Conservation (phyloP, 1,139 yeast genomes). For the Zygoascus sp. region DNA sequence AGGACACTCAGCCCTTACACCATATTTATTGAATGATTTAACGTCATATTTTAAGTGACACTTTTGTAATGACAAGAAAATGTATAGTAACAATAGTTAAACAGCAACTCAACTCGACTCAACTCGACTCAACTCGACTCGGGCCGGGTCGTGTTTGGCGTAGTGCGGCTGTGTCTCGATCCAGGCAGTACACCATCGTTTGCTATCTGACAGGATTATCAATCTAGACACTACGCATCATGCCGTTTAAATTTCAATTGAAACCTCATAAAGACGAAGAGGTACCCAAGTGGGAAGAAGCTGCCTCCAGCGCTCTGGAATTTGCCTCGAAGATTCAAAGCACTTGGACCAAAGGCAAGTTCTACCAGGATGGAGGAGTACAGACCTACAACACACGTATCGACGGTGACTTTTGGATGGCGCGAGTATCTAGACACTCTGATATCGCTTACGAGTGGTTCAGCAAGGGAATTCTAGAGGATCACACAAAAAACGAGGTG, state of each 20-base stretch:
- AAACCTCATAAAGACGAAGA: conserved; percentile 23
- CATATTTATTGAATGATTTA: neutral
- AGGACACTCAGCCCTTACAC: neutral
- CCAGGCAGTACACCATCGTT: neutral
- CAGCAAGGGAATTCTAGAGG: conserved; percentile 28
- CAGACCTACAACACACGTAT: conserved; percentile 38
- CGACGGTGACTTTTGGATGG: conserved; percentile 44
- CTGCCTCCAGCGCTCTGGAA: conserved; percentile 24
- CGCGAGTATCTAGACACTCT: conserved; percentile 41
- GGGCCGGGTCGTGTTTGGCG: too few relatives aligned
- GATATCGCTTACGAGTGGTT: conserved; percentile 34
- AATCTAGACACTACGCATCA: conserved; percentile 4
- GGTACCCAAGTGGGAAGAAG: conserved; percentile 26
- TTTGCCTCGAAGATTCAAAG: conserved; percentile 21
- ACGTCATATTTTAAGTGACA: too few relatives aligned
- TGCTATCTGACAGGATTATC: neutral
- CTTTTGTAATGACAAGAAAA: neutral
- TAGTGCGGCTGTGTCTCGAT: too few relatives aligned
- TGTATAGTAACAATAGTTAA: too few relatives aligned
- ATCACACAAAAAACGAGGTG: conserved; percentile 38
- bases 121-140: too few relatives aligned
- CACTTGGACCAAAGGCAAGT: conserved; percentile 26
- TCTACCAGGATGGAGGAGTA: conserved; percentile 27
- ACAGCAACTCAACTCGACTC: too few relatives aligned
- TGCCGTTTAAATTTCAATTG: conserved; percentile 23